Conservation (phyloP, 345 rosid species). For the Linum usitatissimum region DNA sequence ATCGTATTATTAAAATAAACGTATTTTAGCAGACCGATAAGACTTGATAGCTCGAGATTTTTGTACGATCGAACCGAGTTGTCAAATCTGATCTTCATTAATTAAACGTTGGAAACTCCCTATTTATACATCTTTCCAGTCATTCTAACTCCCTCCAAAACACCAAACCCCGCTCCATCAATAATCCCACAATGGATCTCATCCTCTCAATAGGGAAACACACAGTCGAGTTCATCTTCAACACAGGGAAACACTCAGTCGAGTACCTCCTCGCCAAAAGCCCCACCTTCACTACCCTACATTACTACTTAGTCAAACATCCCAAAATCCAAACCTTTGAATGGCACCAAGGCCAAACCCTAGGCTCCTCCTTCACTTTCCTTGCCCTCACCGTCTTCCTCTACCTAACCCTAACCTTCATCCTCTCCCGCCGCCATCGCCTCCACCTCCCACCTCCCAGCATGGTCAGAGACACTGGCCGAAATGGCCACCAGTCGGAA, state of each 20-base stretch:
- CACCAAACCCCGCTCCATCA: not conserved
- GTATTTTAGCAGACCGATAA: too few relatives aligned
- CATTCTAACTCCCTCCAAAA: too few relatives aligned
- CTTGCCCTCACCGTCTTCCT: constrained; percentile 31
- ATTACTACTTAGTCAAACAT: constrained; percentile 48
- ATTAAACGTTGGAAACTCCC: too few relatives aligned
- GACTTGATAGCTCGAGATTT: too few relatives aligned
- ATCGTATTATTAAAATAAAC: too few relatives aligned
- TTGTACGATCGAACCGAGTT: too few relatives aligned
- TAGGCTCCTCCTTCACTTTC: constrained; percentile 48
- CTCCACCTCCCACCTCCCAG: constrained; percentile 25
- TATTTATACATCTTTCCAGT: too few relatives aligned
- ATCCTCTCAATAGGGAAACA: not conserved
- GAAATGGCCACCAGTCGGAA: too few relatives aligned
- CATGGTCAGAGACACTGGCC: too few relatives aligned
- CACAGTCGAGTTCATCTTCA: not conserved
- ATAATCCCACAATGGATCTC: not conserved
- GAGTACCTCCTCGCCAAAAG: not conserved
- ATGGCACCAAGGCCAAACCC: constrained; percentile 47
- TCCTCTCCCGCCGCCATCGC: constrained; percentile 26
- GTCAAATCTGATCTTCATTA: too few relatives aligned
- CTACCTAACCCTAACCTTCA: constrained; percentile 44
- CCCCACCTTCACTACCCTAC: constrained; percentile 21
- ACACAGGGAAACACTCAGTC: not conserved
- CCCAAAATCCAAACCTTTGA: constrained; percentile 42